Evolutionary conservation across 495 filamentous ascomycete genomes (phyloP), one percentile per base, ranked within the genome.

Genomic region (Xylaria venustula): DNA sequence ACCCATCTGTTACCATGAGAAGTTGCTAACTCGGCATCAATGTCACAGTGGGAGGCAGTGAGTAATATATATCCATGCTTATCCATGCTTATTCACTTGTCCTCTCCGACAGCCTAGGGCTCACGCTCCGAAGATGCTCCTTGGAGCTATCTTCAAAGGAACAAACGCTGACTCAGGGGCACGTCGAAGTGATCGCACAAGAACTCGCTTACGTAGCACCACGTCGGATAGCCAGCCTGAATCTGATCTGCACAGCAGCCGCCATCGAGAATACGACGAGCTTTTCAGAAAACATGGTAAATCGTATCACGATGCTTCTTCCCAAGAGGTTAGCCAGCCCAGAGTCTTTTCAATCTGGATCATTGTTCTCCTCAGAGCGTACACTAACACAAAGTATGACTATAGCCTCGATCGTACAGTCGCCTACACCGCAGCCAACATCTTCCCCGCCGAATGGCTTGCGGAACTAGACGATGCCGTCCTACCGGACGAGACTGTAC

Each of bases 111-210:
- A 20, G 32, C 4, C 1, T 1, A n/a, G 8, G 32, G 14, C 11
- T 3, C 0, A 7, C 7, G 37, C 30, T 7, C 37, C 25, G 12
- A 26, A 41, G 11, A 32, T n/a, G 15, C 19, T 6, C n/a, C 8
- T 23, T 15, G 11, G n/a, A 19, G 3, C 37, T 8, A 34, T 34
- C 9, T 3, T 4, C 3, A 3, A 26, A 15, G 12, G 11, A 11
- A 2, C 3, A 48, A 48, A 15, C 0, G 42, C 54, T 57, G 7
- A 57, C 40, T 14, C 55, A 19, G 14, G 15, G 34, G 86, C 93
- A 76, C 89, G 89, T 26, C 56, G 90, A 92, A 63, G 95, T 96
- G 91, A 94, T 96, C 68, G 86, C 88, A 14, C 91, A 95, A 74
- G 91, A 96, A 71, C 65, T 90, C 41, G 88, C 83, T 17, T 79